These are phyloP conservation scores for Creolimax fragrantissima DNA, from an alignment of 78 protist genomes.

Conservation along the genomic window DNA sequence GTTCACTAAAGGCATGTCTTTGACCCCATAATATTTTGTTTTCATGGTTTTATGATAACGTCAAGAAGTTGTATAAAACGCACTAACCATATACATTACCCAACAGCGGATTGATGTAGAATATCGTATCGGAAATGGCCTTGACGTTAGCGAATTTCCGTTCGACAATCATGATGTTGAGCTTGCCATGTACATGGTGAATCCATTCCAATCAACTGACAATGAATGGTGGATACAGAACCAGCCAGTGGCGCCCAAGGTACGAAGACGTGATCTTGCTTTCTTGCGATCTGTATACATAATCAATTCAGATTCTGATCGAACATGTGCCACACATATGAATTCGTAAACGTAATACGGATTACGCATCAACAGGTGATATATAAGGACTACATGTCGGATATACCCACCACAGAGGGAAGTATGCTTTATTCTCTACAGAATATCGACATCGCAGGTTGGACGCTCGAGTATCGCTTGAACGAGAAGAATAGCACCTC, in stretches of 20 bases:
- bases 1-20: too few relatives aligned
- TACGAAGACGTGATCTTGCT: too few relatives aligned
- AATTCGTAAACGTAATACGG: too few relatives aligned
- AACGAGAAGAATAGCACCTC: background rate
- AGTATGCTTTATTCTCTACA: background rate
- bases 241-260: background rate
- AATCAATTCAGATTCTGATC: too few relatives aligned
- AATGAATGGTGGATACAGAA: background rate
- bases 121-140: background rate
- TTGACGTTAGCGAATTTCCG: background rate
- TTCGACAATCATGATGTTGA: background rate
- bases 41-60: too few relatives aligned
- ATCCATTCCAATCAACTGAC: background rate
- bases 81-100: too few relatives aligned
- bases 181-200: background rate
- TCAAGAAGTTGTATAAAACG: too few relatives aligned
- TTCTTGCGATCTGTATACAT: too few relatives aligned
- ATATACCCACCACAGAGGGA: background rate
- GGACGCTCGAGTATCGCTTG: background rate
- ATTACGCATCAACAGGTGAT: too few relatives aligned
- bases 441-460: background rate
- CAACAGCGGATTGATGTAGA: background rate
- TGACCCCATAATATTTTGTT: too few relatives aligned
- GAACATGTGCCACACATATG: too few relatives aligned
- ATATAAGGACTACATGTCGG: background rate